phyloP scores from a whole-genome alignment of 2,329 filamentous ascomycete species.

The Paecilomyces sp. region DNA sequence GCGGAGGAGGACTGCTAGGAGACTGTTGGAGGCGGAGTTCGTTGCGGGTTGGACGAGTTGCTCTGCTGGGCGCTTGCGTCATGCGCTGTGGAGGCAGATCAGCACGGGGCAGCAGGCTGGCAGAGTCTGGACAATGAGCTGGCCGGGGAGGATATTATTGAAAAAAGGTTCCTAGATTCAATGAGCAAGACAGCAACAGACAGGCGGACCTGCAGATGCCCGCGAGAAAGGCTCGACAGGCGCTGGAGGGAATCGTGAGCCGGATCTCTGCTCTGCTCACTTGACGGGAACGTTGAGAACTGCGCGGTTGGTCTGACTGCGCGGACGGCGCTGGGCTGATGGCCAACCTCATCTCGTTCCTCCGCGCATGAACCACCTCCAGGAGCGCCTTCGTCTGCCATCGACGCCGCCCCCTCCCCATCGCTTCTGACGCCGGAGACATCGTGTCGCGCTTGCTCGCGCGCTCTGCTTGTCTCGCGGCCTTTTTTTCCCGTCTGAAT shows the following conservation, averaged over 20 bases:
- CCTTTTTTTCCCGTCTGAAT: constrained; percentile 23
- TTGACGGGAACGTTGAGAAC: constrained; percentile 9
- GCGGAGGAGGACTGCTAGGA: background rate
- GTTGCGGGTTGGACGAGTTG: background rate
- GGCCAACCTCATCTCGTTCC: constrained; percentile 32
- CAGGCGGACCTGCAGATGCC: background rate
- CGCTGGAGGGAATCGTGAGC: background rate
- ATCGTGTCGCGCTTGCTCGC: constrained; percentile 18
- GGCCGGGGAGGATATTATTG: background rate
- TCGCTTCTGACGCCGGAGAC: constrained; percentile 23
- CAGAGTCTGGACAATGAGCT: background rate
- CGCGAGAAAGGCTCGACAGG: background rate
- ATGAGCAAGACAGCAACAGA: too few relatives aligned
- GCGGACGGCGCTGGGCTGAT: constrained; percentile 12
- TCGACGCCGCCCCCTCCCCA: constrained; percentile 27
- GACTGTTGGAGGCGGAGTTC: background rate
- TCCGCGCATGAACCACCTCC: constrained; percentile 35
- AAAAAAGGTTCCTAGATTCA: background rate
- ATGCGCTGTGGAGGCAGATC: constrained; percentile 13
- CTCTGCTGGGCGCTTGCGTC: constrained; percentile 11
- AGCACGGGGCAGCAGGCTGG: background rate
- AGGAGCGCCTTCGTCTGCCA: constrained; percentile 30
- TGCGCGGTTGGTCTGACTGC: constrained; percentile 23
- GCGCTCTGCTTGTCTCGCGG: constrained; percentile 17
- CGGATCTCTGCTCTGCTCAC: too few relatives aligned